phyloP scores from a whole-genome alignment of 2,329 filamentous ascomycete species.

The Aspergillus brasiliensis region DNA sequence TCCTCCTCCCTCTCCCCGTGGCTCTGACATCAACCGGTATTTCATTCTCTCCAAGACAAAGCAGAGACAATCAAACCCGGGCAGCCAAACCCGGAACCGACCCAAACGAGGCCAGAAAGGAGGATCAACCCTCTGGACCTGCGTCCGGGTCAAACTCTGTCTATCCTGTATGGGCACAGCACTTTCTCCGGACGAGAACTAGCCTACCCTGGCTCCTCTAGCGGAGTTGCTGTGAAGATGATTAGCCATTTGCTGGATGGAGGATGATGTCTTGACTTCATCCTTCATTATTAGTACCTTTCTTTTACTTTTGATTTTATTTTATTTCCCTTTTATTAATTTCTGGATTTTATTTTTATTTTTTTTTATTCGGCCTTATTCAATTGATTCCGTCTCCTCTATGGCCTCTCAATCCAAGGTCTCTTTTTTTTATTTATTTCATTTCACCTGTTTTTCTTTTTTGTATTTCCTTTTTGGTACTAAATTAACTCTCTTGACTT shows the following conservation, averaged over 20 bases:
- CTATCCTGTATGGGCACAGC: constrained; percentile 29
- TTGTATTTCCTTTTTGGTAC: constrained; percentile 13
- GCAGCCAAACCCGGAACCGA: constrained; percentile 33
- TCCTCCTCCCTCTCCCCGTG: constrained; percentile 24
- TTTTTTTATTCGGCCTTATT: constrained; percentile 19
- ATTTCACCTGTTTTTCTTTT: constrained; percentile 32
- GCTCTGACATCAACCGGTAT: constrained; percentile 43
- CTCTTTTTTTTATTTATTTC: constrained; percentile 29
- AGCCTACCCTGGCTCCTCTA: constrained; percentile 32
- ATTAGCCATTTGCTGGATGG: constrained; percentile 30
- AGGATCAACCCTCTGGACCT: constrained; percentile 45
- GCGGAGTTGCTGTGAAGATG: constrained; percentile 25
- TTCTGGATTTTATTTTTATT: constrained; percentile 16
- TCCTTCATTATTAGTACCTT: constrained; percentile 24
- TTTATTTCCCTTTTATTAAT: constrained; percentile 15
- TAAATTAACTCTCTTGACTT: constrained; percentile 21
- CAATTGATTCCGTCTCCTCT: constrained; percentile 12
- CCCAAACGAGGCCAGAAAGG: constrained; percentile 39
- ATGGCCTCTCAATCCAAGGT: constrained; percentile 8
- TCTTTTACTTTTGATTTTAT: constrained; percentile 15
- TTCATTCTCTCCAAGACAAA: constrained; percentile 29
- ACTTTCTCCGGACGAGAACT: constrained; percentile 35
- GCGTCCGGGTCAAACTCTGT: constrained; percentile 43
- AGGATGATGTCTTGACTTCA: constrained; percentile 42
- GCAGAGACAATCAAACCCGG: constrained; percentile 29